Conservation (phyloP, 345 rosid species). For the Diplotaxis tenuifolia region DNA sequence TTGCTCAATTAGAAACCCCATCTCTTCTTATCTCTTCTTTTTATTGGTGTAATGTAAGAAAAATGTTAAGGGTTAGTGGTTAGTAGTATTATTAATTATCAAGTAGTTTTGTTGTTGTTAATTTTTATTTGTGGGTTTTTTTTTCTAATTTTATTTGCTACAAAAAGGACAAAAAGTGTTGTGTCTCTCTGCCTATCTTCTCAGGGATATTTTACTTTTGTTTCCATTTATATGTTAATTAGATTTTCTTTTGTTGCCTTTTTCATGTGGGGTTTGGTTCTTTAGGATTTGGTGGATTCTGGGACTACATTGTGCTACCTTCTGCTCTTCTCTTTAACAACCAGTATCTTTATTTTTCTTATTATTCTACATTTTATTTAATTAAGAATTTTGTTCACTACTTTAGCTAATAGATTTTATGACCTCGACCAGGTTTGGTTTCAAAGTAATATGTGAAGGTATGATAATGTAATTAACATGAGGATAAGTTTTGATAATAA, state of each 20-base stretch:
- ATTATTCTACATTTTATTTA: constrained; percentile 11
- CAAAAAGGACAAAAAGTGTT: constrained; percentile 44
- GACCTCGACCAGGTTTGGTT: not conserved
- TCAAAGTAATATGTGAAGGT: not conserved
- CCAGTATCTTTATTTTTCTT: constrained; percentile 8
- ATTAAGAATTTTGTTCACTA: not conserved
- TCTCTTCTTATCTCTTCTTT: not conserved
- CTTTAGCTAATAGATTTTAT: not conserved
- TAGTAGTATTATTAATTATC: not conserved
- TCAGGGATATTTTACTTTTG: constrained; percentile 43
- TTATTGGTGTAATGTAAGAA: not conserved
- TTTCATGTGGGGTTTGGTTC: constrained; percentile 45
- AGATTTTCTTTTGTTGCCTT: constrained; percentile 38
- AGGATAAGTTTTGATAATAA: not conserved
- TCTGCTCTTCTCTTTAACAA: constrained; percentile 27
- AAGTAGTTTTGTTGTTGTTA: constrained; percentile 7
- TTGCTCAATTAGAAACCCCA: constrained; percentile 39
- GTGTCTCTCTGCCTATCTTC: constrained; percentile 30
- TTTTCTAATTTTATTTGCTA: constrained; percentile 42
- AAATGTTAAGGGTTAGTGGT: too few relatives aligned
- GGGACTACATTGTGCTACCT: constrained; percentile 37
- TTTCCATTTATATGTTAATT: constrained; percentile 51
- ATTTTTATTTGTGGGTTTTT: constrained; percentile 20
- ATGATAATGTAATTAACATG: too few relatives aligned
- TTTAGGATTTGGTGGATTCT: constrained; percentile 45